A percentile compares a stretch with the other conserved stretches of the same genome.
Conservation (phyloP, 306 rosid genomes). For the Gleditsia sinensis region DNA sequence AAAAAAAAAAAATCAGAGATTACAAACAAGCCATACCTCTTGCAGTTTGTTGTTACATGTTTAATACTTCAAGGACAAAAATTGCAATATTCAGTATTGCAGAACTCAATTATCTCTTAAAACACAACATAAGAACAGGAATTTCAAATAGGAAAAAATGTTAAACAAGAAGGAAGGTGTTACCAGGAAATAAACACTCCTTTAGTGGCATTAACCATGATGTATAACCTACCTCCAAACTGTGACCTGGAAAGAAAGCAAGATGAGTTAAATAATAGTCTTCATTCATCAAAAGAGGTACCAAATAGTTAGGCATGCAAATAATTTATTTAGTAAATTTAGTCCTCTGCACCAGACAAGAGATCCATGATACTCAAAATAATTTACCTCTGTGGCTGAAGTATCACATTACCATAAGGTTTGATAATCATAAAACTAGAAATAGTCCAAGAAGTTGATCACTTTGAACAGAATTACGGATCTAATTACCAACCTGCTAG, state of each 20-base stretch:
- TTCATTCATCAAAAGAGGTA: slow-evolving; percentile 4
- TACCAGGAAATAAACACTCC: slow-evolving; percentile 55
- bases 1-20: not conserved
- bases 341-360: slow-evolving; percentile 1
- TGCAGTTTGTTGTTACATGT: not conserved
- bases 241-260: slow-evolving; percentile 27
- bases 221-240: slow-evolving; percentile 17
- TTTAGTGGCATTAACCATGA: slow-evolving; percentile 57
- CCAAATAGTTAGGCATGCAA: not conserved
- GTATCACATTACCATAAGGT: not conserved
- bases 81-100: not conserved
- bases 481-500: not conserved
- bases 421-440: not conserved
- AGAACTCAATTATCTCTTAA: not conserved
- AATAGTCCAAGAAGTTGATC: not conserved
- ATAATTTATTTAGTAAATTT: not conserved
- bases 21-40: not conserved
- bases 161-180: not conserved
- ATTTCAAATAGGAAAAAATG: not conserved
- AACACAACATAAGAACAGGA: not conserved
- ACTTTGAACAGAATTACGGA: not conserved
- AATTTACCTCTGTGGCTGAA: not conserved
- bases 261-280: not conserved
- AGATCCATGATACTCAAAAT: not conserved
- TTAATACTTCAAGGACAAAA: not conserved